These are phyloP conservation scores for Casaregolazyma suthepensis DNA, from an alignment of 1,139 yeast species.

Conservation along the genomic window DNA sequence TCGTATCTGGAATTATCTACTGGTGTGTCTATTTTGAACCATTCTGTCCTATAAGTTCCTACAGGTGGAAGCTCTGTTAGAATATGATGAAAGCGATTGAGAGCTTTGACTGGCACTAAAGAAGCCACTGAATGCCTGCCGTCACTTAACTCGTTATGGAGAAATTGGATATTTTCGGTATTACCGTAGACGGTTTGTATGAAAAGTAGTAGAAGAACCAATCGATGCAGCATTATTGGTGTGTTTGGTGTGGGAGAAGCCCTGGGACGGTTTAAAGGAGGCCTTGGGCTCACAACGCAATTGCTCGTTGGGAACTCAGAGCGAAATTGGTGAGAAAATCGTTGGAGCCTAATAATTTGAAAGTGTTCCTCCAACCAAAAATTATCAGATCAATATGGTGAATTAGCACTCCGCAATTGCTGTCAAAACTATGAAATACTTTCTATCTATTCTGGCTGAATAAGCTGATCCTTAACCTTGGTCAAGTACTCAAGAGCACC, in stretches of 20 bases:
- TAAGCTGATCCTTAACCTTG: background rate
- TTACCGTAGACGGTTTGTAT: slow-evolving; percentile 2
- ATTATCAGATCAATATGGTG: too few species aligned
- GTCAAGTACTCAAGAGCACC: background rate
- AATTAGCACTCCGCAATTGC: too few species aligned
- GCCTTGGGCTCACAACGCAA: too few species aligned
- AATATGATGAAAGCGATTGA: background rate
- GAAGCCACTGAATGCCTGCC: background rate
- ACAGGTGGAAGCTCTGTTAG: slow-evolving; percentile 1
- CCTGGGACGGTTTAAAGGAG: too few species aligned
- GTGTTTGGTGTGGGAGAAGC: too few species aligned
- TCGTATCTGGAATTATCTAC: slow-evolving; percentile 20
- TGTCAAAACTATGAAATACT: too few species aligned
- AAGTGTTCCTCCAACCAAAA: too few species aligned
- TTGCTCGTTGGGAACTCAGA: too few species aligned
- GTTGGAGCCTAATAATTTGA: too few species aligned
- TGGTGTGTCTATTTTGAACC: slow-evolving; percentile 8
- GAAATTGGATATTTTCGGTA: slow-evolving; percentile 11
- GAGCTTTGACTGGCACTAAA: background rate
- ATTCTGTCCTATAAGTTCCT: slow-evolving; percentile 1
- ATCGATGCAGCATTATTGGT: background rate
- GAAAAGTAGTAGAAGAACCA: background rate
- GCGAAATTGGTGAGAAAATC: too few species aligned
- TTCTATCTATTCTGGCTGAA: too few species aligned
- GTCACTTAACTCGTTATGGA: background rate